Evolutionary conservation across 2,329 filamentous ascomycete species (phyloP), one percentile per base, ranked within the genome.

Genomic region (Neospermospora avenae): DNA sequence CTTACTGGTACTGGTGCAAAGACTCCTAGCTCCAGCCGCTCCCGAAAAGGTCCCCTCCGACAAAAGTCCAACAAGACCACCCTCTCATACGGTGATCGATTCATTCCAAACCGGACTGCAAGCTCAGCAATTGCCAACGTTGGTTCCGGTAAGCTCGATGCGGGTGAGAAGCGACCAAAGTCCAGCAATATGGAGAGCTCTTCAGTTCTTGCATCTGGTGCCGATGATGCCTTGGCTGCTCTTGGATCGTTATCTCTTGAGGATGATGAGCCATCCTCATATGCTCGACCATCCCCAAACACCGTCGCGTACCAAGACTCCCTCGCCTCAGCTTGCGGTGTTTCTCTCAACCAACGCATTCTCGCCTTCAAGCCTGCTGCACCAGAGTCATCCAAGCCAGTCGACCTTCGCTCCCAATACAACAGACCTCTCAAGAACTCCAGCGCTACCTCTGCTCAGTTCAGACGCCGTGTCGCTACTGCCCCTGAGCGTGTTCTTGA

Each of bases 381-480:
- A n/a, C 95, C 95, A 3, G 95, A 98, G 79, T 98, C 95, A 6
- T 96, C 93, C 35, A 97, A 96, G 83, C 95, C 95, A 37, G 96
- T 99, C 73, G 95, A 99, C 74, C 87, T 99, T 64, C 89, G 95
- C 61, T 91, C 95, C 64, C 95, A 99, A 75, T 99, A 99, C 84
- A 99, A 98, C 82, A 88, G 95, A 63, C 95, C 95, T 37, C 83
- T 99, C 64, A 97, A 91, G 82, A 81, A 90, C 20, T 82, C 87
- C 63, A 87, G 80, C 64, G 80, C 88, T 24, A 82, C 84, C 70
- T 88, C 91, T 52, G 91, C 93, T 34, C 92, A 97, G 75, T 92
- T 92, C 77, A 88, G 93, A 66, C 90, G 95, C 65, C 90, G 93
- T 70, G 91, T 99, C 61, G 89, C 95, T 56, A 97, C 95, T 7